These are phyloP conservation scores for Russula abietina DNA, from an alignment of 768 basidiomycete genomes.

Conservation along the genomic window DNA sequence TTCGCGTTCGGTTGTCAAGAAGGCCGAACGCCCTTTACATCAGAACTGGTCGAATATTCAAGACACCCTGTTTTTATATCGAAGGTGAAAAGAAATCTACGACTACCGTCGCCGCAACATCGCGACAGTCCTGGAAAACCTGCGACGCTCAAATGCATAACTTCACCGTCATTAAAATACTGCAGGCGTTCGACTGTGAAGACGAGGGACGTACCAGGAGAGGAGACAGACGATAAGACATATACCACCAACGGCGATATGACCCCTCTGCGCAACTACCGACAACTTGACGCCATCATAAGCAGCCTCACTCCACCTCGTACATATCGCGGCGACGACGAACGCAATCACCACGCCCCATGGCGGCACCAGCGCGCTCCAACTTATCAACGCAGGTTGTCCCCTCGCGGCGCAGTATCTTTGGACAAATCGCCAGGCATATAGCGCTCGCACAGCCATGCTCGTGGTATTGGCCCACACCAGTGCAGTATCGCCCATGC, in stretches of 20 bases:
- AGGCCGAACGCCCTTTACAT: not conserved
- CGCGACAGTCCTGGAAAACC: constrained; percentile 3
- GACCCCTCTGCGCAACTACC: constrained; percentile 28
- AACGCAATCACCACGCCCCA: constrained; percentile 28
- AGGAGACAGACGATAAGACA: constrained; percentile 23
- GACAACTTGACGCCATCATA: constrained; percentile 22
- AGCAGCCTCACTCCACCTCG: constrained; percentile 27
- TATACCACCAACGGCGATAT: constrained; percentile 27
- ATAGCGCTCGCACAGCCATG: constrained; percentile 55
- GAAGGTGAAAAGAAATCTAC: not conserved
- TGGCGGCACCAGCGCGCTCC: constrained; percentile 28
- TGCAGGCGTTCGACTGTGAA: not conserved
- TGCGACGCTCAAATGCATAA: constrained; percentile 1
- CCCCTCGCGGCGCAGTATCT: constrained; percentile 39
- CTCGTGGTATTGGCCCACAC: constrained; percentile 75
- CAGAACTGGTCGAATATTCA: not conserved
- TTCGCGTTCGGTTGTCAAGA: too few relatives aligned
- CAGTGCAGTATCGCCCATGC: constrained; percentile 59
- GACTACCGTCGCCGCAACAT: constrained; percentile 2
- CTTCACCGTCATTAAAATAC: not conserved
- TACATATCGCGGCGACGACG: constrained; percentile 25
- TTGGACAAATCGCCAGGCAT: constrained; percentile 46
- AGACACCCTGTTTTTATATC: not conserved
- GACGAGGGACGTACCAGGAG: constrained; percentile 3
- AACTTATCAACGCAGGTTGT: constrained; percentile 23